Evolutionary conservation across 805 yeast species (phyloP).

Genomic region (Saturnispora galanensis): DNA sequence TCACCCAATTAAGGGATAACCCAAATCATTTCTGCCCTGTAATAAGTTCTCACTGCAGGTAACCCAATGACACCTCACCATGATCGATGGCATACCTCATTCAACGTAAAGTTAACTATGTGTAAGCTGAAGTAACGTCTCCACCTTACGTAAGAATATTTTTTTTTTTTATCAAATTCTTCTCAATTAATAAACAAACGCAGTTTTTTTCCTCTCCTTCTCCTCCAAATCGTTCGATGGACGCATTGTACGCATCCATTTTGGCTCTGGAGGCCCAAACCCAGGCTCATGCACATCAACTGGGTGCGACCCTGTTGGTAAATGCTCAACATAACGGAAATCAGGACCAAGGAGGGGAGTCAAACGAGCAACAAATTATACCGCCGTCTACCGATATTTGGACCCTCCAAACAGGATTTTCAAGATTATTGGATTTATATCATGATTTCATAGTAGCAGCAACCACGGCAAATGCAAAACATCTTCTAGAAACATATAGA

Average conservation of each 20-base stretch:
- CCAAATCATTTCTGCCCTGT: too few relatives aligned
- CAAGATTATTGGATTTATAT: slow-evolving; percentile 57
- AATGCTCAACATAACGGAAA: not conserved
- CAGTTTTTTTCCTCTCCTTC: not conserved
- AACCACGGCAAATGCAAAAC: slow-evolving; percentile 50
- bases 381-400: slow-evolving; percentile 39
- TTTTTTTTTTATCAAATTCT: too few relatives aligned
- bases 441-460: slow-evolving; percentile 39
- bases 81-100: too few relatives aligned
- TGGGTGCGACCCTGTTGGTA: not conserved
- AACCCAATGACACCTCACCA: too few relatives aligned
- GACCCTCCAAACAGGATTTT: slow-evolving; percentile 61
- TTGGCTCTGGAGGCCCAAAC: slow-evolving; percentile 5
- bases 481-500: slow-evolving; percentile 66
- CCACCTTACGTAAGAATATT: too few relatives aligned
- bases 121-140: too few relatives aligned
- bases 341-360: too few relatives aligned
- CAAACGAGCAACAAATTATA: not conserved
- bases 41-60: too few relatives aligned
- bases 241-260: slow-evolving; percentile 3
- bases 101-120: too few relatives aligned
- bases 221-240: not conserved
- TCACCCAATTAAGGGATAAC: too few relatives aligned
- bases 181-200: not conserved
- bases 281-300: not conserved